Conservation (phyloP, 1,284 basidiomycete genomes). For the Sanghuangporus sanghuang region DNA sequence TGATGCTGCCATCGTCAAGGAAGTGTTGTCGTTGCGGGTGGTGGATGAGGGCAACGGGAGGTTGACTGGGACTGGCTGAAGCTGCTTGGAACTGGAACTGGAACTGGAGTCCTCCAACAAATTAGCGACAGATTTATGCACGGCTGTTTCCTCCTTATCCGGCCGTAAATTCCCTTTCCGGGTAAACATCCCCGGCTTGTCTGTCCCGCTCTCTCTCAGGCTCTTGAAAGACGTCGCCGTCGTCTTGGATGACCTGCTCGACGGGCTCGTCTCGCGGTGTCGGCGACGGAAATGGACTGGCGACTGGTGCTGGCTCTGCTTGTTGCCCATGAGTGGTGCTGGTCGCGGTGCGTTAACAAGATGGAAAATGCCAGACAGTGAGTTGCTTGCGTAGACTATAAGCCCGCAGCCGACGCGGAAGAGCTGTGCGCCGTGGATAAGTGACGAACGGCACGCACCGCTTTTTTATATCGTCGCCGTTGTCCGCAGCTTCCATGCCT, state of each 20-base stretch:
- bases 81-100: background rate
- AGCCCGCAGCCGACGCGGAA: background rate
- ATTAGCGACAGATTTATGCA: background rate
- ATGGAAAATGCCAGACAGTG: background rate
- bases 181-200: background rate
- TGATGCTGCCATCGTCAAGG: constrained; percentile 1
- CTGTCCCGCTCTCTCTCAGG: background rate
- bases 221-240: background rate
- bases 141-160: background rate
- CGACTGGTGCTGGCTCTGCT: constrained; percentile 1
- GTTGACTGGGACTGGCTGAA: background rate
- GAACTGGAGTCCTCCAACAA: background rate
- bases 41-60: background rate
- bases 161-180: background rate
- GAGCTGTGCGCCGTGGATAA: background rate
- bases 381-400: too few species aligned
- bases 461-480: background rate
- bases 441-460: background rate
- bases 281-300: background rate
- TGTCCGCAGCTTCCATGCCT: constrained; percentile 2
- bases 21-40: background rate
- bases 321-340: constrained; percentile 7
- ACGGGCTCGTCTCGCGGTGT: background rate
- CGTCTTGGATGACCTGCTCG: background rate
- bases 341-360: background rate